Conservation (phyloP, 352 stramenopile genomes). For the Phytophthora niederhauseri region DNA sequence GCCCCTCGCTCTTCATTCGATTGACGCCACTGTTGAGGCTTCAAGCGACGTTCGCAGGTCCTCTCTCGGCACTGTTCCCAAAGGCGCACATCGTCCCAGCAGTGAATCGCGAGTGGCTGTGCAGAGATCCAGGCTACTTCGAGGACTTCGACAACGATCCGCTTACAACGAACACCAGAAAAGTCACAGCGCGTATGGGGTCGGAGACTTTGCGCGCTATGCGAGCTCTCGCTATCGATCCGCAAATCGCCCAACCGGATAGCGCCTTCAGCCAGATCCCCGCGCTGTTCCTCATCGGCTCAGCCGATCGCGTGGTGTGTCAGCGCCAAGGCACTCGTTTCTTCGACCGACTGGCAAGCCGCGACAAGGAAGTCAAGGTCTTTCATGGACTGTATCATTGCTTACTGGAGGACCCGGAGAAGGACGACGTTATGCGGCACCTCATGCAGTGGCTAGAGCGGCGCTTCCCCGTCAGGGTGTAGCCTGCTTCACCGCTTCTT, state of each 20-base stretch:
- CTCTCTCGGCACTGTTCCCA: conserved; percentile 25
- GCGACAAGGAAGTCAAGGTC: conserved; percentile 17
- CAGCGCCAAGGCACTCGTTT: conserved; percentile 10
- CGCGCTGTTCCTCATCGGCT: conserved; percentile 12
- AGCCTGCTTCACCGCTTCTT: background rate
- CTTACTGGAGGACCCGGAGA: conserved; percentile 6
- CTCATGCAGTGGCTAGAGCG: conserved; percentile 3
- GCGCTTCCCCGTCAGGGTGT: background rate
- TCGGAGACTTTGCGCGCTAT: conserved; percentile 37
- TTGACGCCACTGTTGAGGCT: conserved; percentile 28
- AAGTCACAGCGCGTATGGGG: conserved; percentile 37
- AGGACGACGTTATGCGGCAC: conserved; percentile 9
- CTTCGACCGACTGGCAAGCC: conserved; percentile 14
- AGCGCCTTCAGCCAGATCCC: conserved; percentile 22
- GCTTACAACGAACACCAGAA: conserved; percentile 22
- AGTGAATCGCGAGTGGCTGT: conserved; percentile 33
- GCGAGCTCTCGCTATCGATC: conserved; percentile 12
- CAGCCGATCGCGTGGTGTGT: conserved; percentile 7
- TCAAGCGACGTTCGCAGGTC: conserved; percentile 25
- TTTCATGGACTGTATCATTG: conserved; percentile 13
- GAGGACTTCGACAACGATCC: conserved; percentile 40
- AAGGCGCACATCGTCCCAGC: conserved; percentile 38
- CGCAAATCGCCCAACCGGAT: conserved; percentile 7
- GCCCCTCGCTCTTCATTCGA: conserved; percentile 31
- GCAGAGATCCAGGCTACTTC: conserved; percentile 33